Evolutionary conservation across 768 basidiomycete species (phyloP).

Genomic region (Lentinula lateritia): DNA sequence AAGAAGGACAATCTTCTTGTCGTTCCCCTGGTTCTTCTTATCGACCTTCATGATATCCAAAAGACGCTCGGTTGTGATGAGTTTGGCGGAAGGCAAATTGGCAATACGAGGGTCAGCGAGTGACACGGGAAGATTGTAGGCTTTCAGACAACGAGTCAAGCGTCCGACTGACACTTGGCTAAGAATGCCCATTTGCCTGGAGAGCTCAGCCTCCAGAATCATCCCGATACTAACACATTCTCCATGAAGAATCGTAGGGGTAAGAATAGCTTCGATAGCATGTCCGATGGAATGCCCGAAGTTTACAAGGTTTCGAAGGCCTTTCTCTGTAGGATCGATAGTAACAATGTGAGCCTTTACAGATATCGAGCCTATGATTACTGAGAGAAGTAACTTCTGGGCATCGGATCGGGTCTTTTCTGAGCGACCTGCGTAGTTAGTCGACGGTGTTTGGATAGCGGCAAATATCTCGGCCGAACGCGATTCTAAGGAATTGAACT

Average conservation of each 20-base stretch:
- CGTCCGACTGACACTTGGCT: constrained; percentile 91
- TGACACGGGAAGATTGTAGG: constrained; percentile 86
- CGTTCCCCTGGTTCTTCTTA: constrained; percentile 93
- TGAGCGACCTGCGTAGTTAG: constrained; percentile 50
- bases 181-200: constrained; percentile 82
- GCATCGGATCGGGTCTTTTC: constrained; percentile 61
- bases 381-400: constrained; percentile 82
- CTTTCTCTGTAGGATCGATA: constrained; percentile 93
- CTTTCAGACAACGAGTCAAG: constrained; percentile 79
- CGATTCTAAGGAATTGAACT: constrained; percentile 86
- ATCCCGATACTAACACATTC: constrained; percentile 96
- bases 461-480: constrained; percentile 79
- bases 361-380: constrained; percentile 89
- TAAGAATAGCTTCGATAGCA: constrained; percentile 94
- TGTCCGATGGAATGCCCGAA: constrained; percentile 99
- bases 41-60: constrained; percentile 94
- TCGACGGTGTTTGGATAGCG: constrained; percentile 73
- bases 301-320: constrained; percentile 96
- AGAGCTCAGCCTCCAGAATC: constrained; percentile 93
- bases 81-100: constrained; percentile 61
- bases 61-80: constrained; percentile 73
- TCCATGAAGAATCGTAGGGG: constrained; percentile 82
- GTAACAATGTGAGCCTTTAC: constrained; percentile 98
- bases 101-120: constrained; percentile 75
- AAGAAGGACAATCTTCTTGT: constrained; percentile 92